Evolutionary conservation across 2,329 filamentous ascomycete genomes (phyloP).

Genomic region (Epichloe amarillans): DNA sequence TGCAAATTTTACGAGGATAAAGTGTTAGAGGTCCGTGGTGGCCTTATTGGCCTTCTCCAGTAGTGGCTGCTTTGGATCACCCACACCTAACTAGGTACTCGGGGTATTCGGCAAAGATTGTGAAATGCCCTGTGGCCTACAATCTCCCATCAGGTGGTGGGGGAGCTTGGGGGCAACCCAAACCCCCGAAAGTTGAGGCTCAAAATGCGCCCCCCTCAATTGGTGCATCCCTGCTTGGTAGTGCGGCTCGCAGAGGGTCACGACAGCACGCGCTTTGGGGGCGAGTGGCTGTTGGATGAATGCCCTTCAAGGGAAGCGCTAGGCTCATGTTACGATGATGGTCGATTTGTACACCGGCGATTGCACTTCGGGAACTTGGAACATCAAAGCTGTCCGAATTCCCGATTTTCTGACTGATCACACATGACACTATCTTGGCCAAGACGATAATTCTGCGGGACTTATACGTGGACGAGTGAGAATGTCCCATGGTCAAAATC

Average conservation of each 20-base stretch:
- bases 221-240: background rate
- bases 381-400: too few species aligned
- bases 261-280: background rate
- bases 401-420: too few species aligned
- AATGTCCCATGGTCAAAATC: too few species aligned
- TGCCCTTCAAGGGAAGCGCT: background rate
- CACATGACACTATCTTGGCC: too few species aligned
- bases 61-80: background rate
- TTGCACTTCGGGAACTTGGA: too few species aligned
- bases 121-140: background rate
- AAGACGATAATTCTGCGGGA: too few species aligned
- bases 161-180: background rate
- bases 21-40: too few species aligned
- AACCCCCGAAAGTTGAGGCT: slow-evolving; percentile 5
- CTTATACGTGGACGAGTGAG: too few species aligned
- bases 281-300: background rate
- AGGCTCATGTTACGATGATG: too few species aligned
- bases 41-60: too few species aligned
- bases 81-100: background rate
- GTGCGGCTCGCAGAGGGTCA: background rate
- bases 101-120: background rate
- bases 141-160: background rate
- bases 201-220: background rate
- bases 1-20: too few species aligned
- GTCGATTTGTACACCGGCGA: too few species aligned